Conservation (phyloP, 192 early-diverging fungal species). For the Cladochytrium replicatum region DNA sequence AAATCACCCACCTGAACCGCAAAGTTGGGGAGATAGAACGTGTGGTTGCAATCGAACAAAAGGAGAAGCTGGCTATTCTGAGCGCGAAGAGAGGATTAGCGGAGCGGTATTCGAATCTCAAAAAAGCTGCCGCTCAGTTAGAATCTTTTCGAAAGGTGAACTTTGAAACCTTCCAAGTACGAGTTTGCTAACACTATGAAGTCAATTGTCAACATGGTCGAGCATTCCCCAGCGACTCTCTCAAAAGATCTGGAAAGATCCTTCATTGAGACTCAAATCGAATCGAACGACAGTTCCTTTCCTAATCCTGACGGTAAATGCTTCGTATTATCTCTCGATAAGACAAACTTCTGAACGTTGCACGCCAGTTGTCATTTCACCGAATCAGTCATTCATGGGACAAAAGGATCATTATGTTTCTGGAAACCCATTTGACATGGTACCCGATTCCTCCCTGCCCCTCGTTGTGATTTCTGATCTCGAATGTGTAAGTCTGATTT, state of each 20-base stretch:
- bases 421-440: too few relatives aligned
- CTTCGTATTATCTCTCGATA: neutral
- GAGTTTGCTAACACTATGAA: slow-evolving; percentile 1
- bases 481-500: too few relatives aligned
- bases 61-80: slow-evolving; percentile 16
- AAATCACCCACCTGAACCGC: slow-evolving; percentile 5
- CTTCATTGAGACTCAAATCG: slow-evolving; percentile 6
- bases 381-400: too few relatives aligned
- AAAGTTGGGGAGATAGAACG: slow-evolving; percentile 17
- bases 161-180: neutral
- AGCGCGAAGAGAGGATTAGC: slow-evolving; percentile 12
- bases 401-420: too few relatives aligned
- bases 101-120: slow-evolving; percentile 24
- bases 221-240: slow-evolving; percentile 16
- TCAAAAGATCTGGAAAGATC: slow-evolving; percentile 19
- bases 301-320: neutral
- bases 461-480: too few relatives aligned
- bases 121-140: slow-evolving; percentile 26
- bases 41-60: slow-evolving; percentile 4
- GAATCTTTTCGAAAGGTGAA: slow-evolving; percentile 32
- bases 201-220: slow-evolving; percentile 35
- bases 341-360: slow-evolving; percentile 13
- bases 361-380: slow-evolving; percentile 16
- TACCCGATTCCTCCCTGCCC: too few relatives aligned
- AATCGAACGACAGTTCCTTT: too few relatives aligned